Conservation (phyloP, 2,329 filamentous ascomycete species). For the Fusarium musae region DNA sequence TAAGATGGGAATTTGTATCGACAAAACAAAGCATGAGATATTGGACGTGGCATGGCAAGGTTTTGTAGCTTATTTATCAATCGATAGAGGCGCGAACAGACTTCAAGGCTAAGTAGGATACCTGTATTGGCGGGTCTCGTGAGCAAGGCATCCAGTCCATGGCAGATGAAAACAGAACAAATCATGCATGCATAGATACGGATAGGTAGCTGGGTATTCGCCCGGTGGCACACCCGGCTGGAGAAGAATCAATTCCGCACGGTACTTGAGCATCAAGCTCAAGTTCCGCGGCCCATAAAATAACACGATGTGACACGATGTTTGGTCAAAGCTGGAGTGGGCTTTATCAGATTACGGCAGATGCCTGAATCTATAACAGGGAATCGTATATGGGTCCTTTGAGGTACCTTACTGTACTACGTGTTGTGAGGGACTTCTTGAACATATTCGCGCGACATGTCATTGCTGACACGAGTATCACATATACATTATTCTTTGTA, state of each 20-base stretch:
- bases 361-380: constrained; percentile 26
- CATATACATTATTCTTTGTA: neutral
- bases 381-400: constrained; percentile 13
- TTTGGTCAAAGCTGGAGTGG: constrained; percentile 14
- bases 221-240: neutral
- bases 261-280: neutral
- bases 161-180: neutral
- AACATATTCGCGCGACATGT: neutral
- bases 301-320: constrained; percentile 17
- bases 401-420: neutral
- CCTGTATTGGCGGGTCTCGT: neutral
- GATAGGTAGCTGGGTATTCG: neutral
- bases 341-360: constrained; percentile 11
- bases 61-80: neutral
- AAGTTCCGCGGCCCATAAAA: constrained; percentile 4
- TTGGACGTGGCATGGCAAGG: neutral
- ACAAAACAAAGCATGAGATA: neutral
- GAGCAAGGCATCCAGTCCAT: neutral
- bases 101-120: neutral
- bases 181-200: neutral
- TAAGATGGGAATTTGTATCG: neutral
- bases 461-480: neutral
- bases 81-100: neutral
- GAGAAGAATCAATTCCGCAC: neutral
- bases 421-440: constrained; percentile 5